These are phyloP conservation scores for Colletotrichum kahawae DNA, from an alignment of 2,329 filamentous ascomycete species.

Conservation along the genomic window DNA sequence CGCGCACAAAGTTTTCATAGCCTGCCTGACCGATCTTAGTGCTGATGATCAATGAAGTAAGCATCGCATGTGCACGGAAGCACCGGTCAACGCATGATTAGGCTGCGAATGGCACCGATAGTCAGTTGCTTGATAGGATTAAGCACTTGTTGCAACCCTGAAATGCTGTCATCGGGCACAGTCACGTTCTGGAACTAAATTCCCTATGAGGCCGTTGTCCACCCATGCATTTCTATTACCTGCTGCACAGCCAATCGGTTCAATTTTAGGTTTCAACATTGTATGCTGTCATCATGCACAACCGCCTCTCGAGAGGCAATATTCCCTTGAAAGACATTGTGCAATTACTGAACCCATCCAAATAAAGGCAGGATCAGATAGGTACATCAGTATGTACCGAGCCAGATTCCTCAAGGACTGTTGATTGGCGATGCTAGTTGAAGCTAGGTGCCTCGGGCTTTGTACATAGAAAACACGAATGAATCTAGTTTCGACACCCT, in stretches of 20 bases:
- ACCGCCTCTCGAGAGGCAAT: neutral
- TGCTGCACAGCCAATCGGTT: neutral
- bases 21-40: neutral
- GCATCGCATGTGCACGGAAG: neutral
- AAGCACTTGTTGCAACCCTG: neutral
- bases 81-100: neutral
- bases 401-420: neutral
- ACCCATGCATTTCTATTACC: neutral
- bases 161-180: neutral
- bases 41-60: neutral
- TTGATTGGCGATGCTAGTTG: neutral
- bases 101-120: neutral
- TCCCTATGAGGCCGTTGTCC: neutral
- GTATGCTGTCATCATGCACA: neutral
- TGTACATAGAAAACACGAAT: accelerated
- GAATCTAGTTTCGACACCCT: neutral
- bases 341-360: neutral
- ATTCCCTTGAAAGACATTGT: neutral
- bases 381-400: neutral
- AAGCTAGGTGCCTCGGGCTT: neutral
- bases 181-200: neutral
- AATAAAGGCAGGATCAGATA: neutral
- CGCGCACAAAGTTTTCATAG: neutral
- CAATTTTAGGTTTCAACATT: accelerated
- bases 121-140: neutral